phyloP scores from a whole-genome alignment of 2,329 filamentous ascomycete species.

The Xylaria sp. region DNA sequence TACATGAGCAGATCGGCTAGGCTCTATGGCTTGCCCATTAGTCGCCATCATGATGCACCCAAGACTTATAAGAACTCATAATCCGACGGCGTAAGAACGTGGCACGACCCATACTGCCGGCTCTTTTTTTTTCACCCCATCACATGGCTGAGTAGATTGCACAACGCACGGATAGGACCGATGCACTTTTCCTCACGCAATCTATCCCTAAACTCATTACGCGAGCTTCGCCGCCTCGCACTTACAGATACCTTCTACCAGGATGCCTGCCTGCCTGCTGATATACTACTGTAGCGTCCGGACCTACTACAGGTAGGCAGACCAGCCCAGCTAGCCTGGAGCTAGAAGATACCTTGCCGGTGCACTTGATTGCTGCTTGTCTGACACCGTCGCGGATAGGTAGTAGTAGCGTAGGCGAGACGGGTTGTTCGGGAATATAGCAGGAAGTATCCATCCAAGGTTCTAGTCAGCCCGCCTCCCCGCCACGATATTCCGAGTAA shows the following conservation, averaged over 20 bases:
- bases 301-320: background rate
- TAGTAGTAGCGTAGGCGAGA: background rate
- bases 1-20: slow-evolving; percentile 12
- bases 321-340: background rate
- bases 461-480: slow-evolving; percentile 18
- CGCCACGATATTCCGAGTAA: slow-evolving; percentile 18
- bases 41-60: slow-evolving; percentile 17
- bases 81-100: slow-evolving; percentile 25
- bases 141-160: slow-evolving; percentile 24
- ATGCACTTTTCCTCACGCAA: slow-evolving; percentile 8
- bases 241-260: background rate
- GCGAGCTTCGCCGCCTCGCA: slow-evolving; percentile 13
- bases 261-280: background rate
- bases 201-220: slow-evolving; percentile 12
- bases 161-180: slow-evolving; percentile 23
- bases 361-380: slow-evolving; percentile 21
- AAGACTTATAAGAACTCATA: slow-evolving; percentile 15
- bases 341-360: background rate
- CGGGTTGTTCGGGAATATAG: slow-evolving; percentile 8
- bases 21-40: slow-evolving; percentile 17
- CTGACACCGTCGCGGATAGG: slow-evolving; percentile 13
- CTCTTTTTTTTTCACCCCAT: slow-evolving; percentile 7
- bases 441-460: slow-evolving; percentile 4
- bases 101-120: slow-evolving; percentile 30
- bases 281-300: background rate